phyloP scores from a whole-genome alignment of 352 stramenopile species.

The Pythium rhizo-oryzae region DNA sequence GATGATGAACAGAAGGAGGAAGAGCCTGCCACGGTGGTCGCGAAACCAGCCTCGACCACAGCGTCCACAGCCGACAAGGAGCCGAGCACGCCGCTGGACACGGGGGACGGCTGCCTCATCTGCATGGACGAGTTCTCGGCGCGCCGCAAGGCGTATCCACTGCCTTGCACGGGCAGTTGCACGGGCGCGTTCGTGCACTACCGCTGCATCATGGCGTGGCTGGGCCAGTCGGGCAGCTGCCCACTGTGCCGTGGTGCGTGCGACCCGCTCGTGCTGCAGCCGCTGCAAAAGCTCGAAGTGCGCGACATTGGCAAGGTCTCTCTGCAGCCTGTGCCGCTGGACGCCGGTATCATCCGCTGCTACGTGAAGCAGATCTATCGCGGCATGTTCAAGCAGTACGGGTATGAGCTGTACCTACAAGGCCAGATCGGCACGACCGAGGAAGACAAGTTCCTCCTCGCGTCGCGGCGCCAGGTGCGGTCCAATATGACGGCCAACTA shows the following conservation, averaged over 20 bases:
- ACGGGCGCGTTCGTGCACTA: constrained; percentile 86
- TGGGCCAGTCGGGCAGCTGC: constrained; percentile 83
- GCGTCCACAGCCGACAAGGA: constrained; percentile 30
- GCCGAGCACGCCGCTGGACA: constrained; percentile 26
- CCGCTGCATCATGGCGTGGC: constrained; percentile 88
- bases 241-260: constrained; percentile 80
- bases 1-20: constrained; percentile 42
- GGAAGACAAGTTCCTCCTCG: constrained; percentile 78
- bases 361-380: constrained; percentile 89
- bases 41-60: constrained; percentile 14
- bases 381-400: constrained; percentile 88
- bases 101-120: constrained; percentile 70
- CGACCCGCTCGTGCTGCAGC: constrained; percentile 81
- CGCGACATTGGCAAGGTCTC: constrained; percentile 79
- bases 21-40: not conserved
- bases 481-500: constrained; percentile 91
- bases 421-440: constrained; percentile 84
- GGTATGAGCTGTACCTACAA: constrained; percentile 84
- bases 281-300: constrained; percentile 82
- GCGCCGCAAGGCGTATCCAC: constrained; percentile 77
- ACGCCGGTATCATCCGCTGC: constrained; percentile 86
- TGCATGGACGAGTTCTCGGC: constrained; percentile 91
- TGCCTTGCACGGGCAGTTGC: constrained; percentile 78
- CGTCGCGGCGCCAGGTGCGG: constrained; percentile 79
- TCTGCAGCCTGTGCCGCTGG: constrained; percentile 76